A percentile compares a stretch with the other conserved stretches of the same genome.
Conservation (phyloP, 208 protist species). For the Spongospora subterranea region DNA sequence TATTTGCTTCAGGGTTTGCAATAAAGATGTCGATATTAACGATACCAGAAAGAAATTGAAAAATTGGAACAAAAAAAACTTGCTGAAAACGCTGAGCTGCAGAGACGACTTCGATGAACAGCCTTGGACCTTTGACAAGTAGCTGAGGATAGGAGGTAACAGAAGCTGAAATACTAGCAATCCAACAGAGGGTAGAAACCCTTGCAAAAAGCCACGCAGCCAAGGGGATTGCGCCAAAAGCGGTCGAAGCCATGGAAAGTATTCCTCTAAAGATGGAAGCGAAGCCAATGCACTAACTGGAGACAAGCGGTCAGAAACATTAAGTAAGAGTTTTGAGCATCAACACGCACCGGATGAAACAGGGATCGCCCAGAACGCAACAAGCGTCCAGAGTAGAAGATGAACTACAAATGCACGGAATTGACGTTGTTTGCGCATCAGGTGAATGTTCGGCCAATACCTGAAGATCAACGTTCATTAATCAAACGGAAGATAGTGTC, state of each 20-base stretch:
- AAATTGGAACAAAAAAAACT: slow-evolving; percentile 55
- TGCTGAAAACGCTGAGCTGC: slow-evolving; percentile 34
- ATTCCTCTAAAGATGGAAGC: not conserved
- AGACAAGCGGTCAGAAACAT: not conserved
- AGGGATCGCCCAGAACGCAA: slow-evolving; percentile 51
- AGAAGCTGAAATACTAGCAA: slow-evolving; percentile 21
- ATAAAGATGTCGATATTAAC: slow-evolving; percentile 2
- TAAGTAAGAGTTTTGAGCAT: not conserved
- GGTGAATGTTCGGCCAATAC: slow-evolving; percentile 41
- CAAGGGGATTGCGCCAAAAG: not conserved
- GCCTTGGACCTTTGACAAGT: not conserved
- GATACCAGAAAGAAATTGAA: slow-evolving; percentile 55
- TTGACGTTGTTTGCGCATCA: not conserved
- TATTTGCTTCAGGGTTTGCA: not conserved
- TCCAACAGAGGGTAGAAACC: slow-evolving; percentile 20
- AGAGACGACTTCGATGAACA: not conserved
- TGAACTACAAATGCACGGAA: not conserved
- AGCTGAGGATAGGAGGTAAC: not conserved
- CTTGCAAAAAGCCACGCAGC: not conserved
- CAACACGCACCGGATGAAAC: not conserved
- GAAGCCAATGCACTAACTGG: not conserved
- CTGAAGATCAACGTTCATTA: not conserved
- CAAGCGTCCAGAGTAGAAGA: not conserved
- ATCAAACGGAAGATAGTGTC: not conserved
- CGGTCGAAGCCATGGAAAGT: not conserved